Evolutionary conservation across 257 asterid genomes (phyloP).

Genomic region (Solanum chilense): DNA sequence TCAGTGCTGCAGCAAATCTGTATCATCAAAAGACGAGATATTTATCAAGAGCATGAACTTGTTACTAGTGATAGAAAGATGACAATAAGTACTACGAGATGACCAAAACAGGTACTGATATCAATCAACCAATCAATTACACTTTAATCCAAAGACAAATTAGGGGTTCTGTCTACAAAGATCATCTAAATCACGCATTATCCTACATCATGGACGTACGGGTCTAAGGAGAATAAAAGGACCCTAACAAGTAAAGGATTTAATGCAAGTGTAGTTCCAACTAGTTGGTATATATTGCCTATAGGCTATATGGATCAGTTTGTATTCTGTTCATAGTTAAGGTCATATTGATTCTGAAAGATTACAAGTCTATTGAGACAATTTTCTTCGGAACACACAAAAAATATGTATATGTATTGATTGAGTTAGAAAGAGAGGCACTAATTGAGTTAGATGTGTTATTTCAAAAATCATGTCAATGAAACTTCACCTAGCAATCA

Average conservation of each 20-base stretch:
- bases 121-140: not conserved
- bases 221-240: not conserved
- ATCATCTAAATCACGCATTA: not conserved
- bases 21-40: not conserved
- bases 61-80: not conserved
- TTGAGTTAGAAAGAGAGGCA: not conserved
- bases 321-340: not conserved
- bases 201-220: not conserved
- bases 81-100: not conserved
- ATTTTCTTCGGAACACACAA: not conserved
- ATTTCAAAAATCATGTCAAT: not conserved
- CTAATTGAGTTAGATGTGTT: not conserved
- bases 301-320: not conserved
- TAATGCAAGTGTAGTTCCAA: not conserved
- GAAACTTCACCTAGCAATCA: not conserved
- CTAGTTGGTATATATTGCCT: not conserved
- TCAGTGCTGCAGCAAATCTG: slow-evolving; percentile 14
- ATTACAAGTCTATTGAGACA: not conserved
- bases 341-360: not conserved
- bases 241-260: not conserved
- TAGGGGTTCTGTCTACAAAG: not conserved
- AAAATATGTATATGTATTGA: not conserved
- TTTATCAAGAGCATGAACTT: not conserved
- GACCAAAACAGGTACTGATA: not conserved
- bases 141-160: not conserved